Evolutionary conservation across 768 basidiomycete species (phyloP).

Genomic region (Leccinellum albellum): DNA sequence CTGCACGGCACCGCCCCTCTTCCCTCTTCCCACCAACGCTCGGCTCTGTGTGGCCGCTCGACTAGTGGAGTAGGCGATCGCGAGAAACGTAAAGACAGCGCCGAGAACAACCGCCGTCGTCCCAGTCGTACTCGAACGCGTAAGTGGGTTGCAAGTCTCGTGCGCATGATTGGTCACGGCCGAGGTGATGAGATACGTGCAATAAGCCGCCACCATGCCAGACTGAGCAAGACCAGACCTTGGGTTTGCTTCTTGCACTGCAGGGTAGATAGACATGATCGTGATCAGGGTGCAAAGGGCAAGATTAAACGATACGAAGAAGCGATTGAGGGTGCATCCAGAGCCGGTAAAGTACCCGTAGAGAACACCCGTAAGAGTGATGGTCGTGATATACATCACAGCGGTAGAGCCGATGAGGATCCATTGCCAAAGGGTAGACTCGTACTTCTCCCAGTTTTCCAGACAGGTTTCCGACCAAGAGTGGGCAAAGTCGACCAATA

Average conservation of each 20-base stretch:
- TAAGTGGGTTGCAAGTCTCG: conserved; percentile 84
- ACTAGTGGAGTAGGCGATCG: conserved; percentile 96
- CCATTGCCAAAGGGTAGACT: conserved; percentile 93
- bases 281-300: conserved; percentile 76
- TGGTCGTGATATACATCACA: conserved; percentile 78
- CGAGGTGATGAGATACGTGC: conserved; percentile 91
- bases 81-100: conserved; percentile 93
- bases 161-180: conserved; percentile 92
- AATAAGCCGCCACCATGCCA: conserved; percentile 96
- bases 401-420: conserved; percentile 90
- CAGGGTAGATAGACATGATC: conserved; percentile 76
- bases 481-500: conserved; percentile 98
- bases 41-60: conserved; percentile 94
- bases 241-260: conserved; percentile 88
- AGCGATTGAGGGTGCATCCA: conserved; percentile 88
- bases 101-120: conserved; percentile 88
- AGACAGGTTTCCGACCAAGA: conserved; percentile 97
- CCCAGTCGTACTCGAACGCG: conserved; percentile 62
- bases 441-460: conserved; percentile 88
- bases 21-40: conserved; percentile 76
- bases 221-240: conserved; percentile 93
- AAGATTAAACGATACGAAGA: conserved; percentile 96
- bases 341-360: conserved; percentile 89
- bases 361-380: conserved; percentile 83
- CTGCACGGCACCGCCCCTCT: conserved; percentile 59